phyloP scores from a whole-genome alignment of 2,329 filamentous ascomycete genomes.

The Hypoxylon sp. region DNA sequence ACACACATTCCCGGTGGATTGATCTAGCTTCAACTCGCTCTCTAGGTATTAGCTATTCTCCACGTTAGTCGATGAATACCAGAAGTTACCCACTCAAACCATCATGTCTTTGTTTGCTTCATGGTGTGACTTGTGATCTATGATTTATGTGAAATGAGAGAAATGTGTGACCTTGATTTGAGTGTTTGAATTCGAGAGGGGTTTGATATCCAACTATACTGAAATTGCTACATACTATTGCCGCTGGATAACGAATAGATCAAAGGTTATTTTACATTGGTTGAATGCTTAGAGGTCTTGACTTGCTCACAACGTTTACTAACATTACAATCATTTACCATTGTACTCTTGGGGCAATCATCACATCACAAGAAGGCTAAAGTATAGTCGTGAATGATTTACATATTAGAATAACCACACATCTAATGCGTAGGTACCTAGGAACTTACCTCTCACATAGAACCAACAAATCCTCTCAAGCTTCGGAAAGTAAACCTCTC shows the following conservation, averaged over 20 bases:
- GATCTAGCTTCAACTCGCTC: conserved; percentile 69
- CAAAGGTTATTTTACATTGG: not conserved
- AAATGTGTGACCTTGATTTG: too few species aligned
- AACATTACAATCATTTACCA: too few species aligned
- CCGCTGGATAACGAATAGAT: not conserved
- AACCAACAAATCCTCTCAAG: not conserved
- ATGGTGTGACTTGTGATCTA: conserved; percentile 19
- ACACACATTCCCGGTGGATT: conserved; percentile 47
- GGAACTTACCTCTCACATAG: not conserved
- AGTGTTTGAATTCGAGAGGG: too few species aligned
- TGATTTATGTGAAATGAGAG: not conserved
- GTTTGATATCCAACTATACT: not conserved
- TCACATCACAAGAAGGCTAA: too few species aligned
- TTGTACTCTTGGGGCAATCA: too few species aligned
- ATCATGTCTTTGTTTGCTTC: conserved; percentile 1
- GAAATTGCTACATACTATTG: not conserved
- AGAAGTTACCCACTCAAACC: conserved; percentile 75
- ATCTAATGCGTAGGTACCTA: too few species aligned
- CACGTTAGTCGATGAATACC: conserved; percentile 67
- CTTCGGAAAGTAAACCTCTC: not conserved
- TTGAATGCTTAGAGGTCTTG: too few species aligned
- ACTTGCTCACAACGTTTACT: too few species aligned
- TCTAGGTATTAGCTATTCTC: conserved; percentile 73
- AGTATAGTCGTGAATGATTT: too few species aligned
- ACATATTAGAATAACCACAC: too few species aligned